Base-by-base conservation (phyloP, 495 filamentous ascomycete genomes). In the Chaetomium cochliodes region DNA sequence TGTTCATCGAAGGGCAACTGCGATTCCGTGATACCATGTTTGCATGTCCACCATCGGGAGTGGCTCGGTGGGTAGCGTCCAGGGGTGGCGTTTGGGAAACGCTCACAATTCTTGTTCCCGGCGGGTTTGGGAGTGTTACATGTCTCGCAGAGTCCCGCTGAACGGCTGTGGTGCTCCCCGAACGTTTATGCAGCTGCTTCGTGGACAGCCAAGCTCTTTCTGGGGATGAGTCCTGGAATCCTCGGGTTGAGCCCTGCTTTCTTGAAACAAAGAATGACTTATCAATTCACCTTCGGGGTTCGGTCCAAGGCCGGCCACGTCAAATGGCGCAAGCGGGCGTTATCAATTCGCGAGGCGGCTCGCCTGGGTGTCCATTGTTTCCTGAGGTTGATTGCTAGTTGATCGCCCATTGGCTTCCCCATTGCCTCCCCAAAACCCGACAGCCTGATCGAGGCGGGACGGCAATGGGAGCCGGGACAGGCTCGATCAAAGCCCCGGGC, bases 391-490 rank as follows among this genome's bases (percentile, higher is more conserved):
- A 15, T 52, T 52, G 22, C 49, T 11, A 6, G 49, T 6, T 52
- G 18, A 15, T n/a, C 22, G 37, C 55, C 46, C 20, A 58, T 58
- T 58, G 55, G 37, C 20, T 39, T 39, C 33, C 5, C 20, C 37
- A 39, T 11, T 7, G 9, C 55, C 23, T 44, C 20, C n/a, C 26
- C 23, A 57, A n/a, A 5, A 42, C 33, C 55, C 55, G 55, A 26
- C 37, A 44, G 33, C 22, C 20, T 41, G 54, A 58, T 4, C 20
- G 22, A 44, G 39, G 37, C 55, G 39, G 51, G 30, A 20, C 54
- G 54, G 55, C 55, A 58, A 23, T n/a, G 2, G 22, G 13, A 46
- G 33, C 55, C 55, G 55, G 55, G n/a, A 25, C 55, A 51, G 37
- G 37, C 39, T n/a, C 37, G 37, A 50, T 47, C 18, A 26, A 8